Base-by-base conservation (phyloP, 352 stramenopile species). In the Phytophthora citricola region DNA sequence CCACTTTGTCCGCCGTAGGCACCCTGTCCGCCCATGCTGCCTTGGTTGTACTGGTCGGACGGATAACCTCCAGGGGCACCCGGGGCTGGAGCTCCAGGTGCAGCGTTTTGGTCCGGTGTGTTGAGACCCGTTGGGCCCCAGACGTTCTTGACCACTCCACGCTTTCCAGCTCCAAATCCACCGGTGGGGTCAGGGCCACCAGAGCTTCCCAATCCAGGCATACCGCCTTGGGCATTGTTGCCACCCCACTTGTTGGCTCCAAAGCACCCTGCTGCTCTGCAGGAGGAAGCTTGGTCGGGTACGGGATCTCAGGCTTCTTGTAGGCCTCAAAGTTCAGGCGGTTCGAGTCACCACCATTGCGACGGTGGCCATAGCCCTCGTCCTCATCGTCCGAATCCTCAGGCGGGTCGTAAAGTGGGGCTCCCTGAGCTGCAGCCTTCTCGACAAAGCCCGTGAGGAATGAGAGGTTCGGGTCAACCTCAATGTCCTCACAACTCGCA, bases 391-490 rank as follows among this genome's bases (percentile, higher is more conserved):
- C 97, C 45, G 97, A 97, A 38, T 98, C 94, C 63, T 98, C 89
- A 6, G 97, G 97, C 26, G 97, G 97, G 11, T 95, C 84, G 75
- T 99, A 99, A 14, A 91, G 80, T 22, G 92, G 84, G 10, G 97
- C 97, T 48, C 98, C 98, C 52, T 97, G 93, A 12, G 85, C 82
- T 6, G 94, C 74, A 14, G 97, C 95, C 47, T 98, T 83, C 58
- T 98, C 83, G 11, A 99, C 97, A 70, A 98, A 98, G 11, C 81
- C 83, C 62, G 98, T 90, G 24, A 99, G 75, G 75, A 99, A 99
- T 34, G 81, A 90, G 22, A 99, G 82, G 68, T 98, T 97, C 27
- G 93, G 81, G 74, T 99, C 97, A 5, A 99, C 93, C 34, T 98
- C 90, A 54, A 99, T 88, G 58, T 98, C 94, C 55, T 97, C 91